phyloP scores from a whole-genome alignment of 2,329 filamentous ascomycete species.

The Clonostachys solani region DNA sequence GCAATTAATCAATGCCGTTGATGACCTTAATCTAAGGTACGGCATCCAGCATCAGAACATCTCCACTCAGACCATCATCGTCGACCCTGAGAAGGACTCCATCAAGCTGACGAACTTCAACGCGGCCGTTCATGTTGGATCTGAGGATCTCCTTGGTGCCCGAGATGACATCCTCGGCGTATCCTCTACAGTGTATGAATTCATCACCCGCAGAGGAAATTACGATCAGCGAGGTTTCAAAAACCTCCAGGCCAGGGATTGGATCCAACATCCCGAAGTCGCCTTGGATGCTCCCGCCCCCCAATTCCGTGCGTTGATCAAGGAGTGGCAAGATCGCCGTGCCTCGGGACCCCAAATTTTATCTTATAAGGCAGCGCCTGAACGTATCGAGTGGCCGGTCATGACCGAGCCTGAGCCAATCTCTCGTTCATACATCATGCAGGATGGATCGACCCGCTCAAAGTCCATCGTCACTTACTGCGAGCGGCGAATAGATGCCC shows the following conservation, averaged over 20 bases:
- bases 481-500: too few species aligned
- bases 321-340: background rate
- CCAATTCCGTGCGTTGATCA: background rate
- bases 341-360: background rate
- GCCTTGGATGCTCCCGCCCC: slow-evolving; percentile 13
- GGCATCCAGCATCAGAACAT: slow-evolving; percentile 33
- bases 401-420: too few species aligned
- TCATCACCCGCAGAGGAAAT: slow-evolving; percentile 17
- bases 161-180: slow-evolving; percentile 22
- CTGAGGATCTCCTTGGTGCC: too few species aligned
- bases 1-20: slow-evolving; percentile 26
- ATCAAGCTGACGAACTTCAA: slow-evolving; percentile 31
- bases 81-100: slow-evolving; percentile 18
- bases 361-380: background rate
- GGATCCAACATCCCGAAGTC: slow-evolving; percentile 23
- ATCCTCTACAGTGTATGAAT: slow-evolving; percentile 26
- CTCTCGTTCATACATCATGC: too few species aligned
- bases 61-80: slow-evolving; percentile 26
- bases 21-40: slow-evolving; percentile 27
- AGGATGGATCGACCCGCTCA: too few species aligned
- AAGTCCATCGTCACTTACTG: too few species aligned
- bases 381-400: background rate
- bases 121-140: slow-evolving; percentile 11
- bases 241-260: slow-evolving; percentile 15
- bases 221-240: too few species aligned